Evolutionary conservation across 176 grass and related monocot species (phyloP).

Genomic region (Juncus effusus): DNA sequence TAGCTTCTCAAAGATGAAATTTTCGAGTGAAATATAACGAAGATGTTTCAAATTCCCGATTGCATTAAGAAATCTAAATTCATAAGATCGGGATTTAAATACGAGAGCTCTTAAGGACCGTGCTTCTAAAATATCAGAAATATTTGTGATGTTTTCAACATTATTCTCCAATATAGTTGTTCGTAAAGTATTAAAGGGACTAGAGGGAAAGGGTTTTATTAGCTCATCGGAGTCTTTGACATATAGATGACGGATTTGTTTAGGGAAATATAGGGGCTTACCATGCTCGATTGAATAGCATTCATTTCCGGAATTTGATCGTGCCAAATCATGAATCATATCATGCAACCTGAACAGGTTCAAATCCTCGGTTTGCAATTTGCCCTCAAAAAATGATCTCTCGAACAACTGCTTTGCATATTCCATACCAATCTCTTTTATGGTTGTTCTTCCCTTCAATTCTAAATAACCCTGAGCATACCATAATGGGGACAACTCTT

Average conservation of each 20-base stretch:
- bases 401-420: neutral
- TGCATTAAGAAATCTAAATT: neutral
- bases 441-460: neutral
- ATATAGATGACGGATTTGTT: constrained; percentile 19
- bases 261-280: neutral
- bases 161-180: constrained; percentile 3
- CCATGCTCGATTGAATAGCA: neutral
- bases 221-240: neutral
- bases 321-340: constrained; percentile 23
- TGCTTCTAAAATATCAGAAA: constrained; percentile 7
- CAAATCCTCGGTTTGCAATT: neutral
- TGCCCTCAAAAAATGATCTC: constrained; percentile 8
- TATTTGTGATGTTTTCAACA: neutral
- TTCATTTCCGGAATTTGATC: too few relatives aligned
- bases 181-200: neutral
- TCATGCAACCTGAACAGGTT: constrained; percentile 17
- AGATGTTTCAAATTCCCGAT: constrained; percentile 19
- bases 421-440: neutral
- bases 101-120: neutral
- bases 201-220: neutral
- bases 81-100: neutral
- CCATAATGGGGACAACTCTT: neutral
- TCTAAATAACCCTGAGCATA: constrained; percentile 11
- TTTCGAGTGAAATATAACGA: neutral
- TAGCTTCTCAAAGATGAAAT: neutral